Percentiles rank a stretch among this genome's conserved stretches.
phyloP scores from a whole-genome alignment of 306 rosid species.

The Cucumis cinereus region DNA sequence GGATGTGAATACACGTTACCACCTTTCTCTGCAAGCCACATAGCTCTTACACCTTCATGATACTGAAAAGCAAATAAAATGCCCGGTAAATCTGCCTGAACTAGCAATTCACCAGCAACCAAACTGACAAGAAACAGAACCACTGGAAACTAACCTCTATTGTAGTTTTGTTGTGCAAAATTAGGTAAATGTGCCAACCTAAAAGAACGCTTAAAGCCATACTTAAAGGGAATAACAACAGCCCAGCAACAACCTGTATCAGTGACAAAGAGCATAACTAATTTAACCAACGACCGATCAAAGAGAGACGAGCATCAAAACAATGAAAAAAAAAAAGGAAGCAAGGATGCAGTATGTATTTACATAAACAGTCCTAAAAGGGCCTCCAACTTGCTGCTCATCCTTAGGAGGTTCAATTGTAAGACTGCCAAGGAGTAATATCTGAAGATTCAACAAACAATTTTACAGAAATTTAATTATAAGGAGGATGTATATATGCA shows the following conservation, averaged over 20 bases:
- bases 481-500: not conserved
- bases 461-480: not conserved
- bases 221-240: conserved; percentile 60
- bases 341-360: not conserved
- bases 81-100: not conserved
- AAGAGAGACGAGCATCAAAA: not conserved
- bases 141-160: conserved; percentile 50
- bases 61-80: conserved; percentile 39
- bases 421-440: conserved; percentile 77
- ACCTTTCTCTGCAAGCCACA: conserved; percentile 96
- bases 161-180: conserved; percentile 87
- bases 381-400: conserved; percentile 47
- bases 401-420: conserved; percentile 42
- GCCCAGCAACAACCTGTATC: conserved; percentile 67
- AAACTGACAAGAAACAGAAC: not conserved
- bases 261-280: conserved; percentile 19
- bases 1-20: conserved; percentile 84
- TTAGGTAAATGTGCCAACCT: conserved; percentile 87
- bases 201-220: conserved; percentile 60
- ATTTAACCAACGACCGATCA: not conserved
- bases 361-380: conserved; percentile 72
- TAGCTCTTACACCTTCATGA: conserved; percentile 91
- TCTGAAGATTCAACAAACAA: conserved; percentile 31
- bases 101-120: not conserved
- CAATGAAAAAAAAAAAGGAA: too few species aligned